phyloP scores from a whole-genome alignment of 257 asterid species.

The Solanum piurae region DNA sequence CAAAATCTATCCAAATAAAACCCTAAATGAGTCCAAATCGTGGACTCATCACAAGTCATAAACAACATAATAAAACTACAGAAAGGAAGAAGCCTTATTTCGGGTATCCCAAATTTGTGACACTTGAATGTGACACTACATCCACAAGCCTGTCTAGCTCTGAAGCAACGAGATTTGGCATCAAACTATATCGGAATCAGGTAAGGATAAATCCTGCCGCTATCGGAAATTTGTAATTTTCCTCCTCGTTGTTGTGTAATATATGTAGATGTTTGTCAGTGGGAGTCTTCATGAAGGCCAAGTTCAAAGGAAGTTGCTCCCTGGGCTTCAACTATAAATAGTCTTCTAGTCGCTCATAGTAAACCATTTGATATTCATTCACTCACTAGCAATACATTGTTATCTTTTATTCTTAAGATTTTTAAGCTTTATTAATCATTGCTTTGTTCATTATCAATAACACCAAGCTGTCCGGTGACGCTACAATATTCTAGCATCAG shows the following conservation, averaged over 20 bases:
- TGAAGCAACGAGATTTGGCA: too few species aligned
- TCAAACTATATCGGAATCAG: too few species aligned
- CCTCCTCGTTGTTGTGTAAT: not conserved
- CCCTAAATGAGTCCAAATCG: too few species aligned
- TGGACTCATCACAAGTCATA: not conserved
- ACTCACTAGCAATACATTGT: not conserved
- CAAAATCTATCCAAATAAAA: too few species aligned
- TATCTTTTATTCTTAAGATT: too few species aligned
- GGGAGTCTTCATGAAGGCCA: not conserved
- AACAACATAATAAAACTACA: not conserved
- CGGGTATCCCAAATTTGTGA: not conserved
- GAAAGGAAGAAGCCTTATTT: not conserved
- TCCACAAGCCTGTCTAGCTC: not conserved
- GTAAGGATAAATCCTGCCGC: not conserved
- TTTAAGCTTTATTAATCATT: not conserved
- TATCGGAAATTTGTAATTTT: too few species aligned
- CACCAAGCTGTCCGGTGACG: not conserved
- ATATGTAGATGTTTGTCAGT: not conserved
- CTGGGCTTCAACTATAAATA: not conserved
- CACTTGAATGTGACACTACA: not conserved
- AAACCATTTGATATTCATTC: not conserved
- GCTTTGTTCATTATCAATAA: not conserved
- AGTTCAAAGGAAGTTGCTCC: not conserved
- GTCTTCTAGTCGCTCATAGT: not conserved
- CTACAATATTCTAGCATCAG: not conserved